Conservation (phyloP, 768 basidiomycete genomes). For the Hygrophorus russula region DNA sequence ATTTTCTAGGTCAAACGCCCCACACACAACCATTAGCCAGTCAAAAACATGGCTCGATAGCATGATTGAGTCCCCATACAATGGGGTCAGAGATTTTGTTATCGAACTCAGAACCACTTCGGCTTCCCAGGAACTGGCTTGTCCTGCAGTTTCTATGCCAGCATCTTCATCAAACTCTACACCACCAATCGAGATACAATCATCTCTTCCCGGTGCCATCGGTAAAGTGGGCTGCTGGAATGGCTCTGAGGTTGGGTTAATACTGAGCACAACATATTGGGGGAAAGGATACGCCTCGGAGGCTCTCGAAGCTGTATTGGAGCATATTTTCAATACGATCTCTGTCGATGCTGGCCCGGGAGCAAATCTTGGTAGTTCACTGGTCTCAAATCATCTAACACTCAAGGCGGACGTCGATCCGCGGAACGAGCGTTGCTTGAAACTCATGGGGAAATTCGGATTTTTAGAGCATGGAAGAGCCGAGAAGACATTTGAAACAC, state of each 20-base stretch:
- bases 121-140: no score
- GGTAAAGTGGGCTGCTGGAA: conserved; percentile 15
- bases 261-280: conserved; percentile 13
- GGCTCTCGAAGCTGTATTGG: conserved; percentile 12
- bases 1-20: conserved; percentile 11
- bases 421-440: conserved; percentile 10
- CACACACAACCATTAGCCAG: conserved; percentile 8
- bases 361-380: conserved; percentile 5
- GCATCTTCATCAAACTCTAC: no score
- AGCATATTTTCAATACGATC: conserved; percentile 1
- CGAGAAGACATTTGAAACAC: conserved; percentile 14
- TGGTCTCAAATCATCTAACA: not conserved
- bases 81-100: conserved; percentile 14
- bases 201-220: conserved; percentile 5
- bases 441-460: conserved; percentile 12
- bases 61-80: conserved; percentile 12
- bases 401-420: conserved; percentile 16
- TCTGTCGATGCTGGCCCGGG: no score
- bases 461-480: conserved; percentile 13
- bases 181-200: conserved; percentile 3
- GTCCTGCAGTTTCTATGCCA: no score
- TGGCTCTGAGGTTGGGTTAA: conserved; percentile 14
- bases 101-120: conserved; percentile 8
- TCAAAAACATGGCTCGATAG: conserved; percentile 11
- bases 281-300: conserved; percentile 16